A percentile compares a stretch with the other conserved stretches of the same genome.
These are phyloP conservation scores for Breynia disticha DNA, from an alignment of 441 rosid species.

Conservation along the genomic window DNA sequence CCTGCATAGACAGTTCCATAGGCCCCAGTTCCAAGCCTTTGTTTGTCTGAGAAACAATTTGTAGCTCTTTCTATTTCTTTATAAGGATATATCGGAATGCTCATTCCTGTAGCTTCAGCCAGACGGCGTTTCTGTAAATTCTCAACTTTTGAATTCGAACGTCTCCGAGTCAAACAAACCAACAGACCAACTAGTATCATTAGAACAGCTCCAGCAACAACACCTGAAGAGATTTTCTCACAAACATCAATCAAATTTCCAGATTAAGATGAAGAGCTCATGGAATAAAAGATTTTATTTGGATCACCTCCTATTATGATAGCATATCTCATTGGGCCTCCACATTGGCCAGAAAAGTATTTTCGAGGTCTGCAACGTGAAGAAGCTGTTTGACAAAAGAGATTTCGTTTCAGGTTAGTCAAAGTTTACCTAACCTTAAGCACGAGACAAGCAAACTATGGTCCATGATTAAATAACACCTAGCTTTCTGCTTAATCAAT, in stretches of 20 bases:
- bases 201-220: slow-evolving; percentile 34
- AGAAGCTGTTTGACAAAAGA: slow-evolving; percentile 19
- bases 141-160: slow-evolving; percentile 23
- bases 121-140: slow-evolving; percentile 35
- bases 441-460: too few relatives aligned
- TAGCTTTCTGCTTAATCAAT: too few relatives aligned
- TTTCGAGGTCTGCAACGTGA: slow-evolving; percentile 33
- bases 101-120: slow-evolving; percentile 41
- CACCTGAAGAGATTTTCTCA: slow-evolving; percentile 22
- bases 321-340: slow-evolving; percentile 29
- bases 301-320: slow-evolving; percentile 52
- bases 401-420: neutral
- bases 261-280: too few relatives aligned
- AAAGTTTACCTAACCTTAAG: neutral
- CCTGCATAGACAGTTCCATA: slow-evolving; percentile 84
- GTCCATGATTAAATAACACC: too few relatives aligned
- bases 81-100: slow-evolving; percentile 60
- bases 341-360: slow-evolving; percentile 43
- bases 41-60: slow-evolving; percentile 52
- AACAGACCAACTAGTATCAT: slow-evolving; percentile 29
- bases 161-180: slow-evolving; percentile 28
- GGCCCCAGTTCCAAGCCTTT: slow-evolving; percentile 81
- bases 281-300: too few relatives aligned
- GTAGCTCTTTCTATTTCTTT: slow-evolving; percentile 80
- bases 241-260: neutral